phyloP scores from a whole-genome alignment of 345 rosid species.

The Acer yangbiense region DNA sequence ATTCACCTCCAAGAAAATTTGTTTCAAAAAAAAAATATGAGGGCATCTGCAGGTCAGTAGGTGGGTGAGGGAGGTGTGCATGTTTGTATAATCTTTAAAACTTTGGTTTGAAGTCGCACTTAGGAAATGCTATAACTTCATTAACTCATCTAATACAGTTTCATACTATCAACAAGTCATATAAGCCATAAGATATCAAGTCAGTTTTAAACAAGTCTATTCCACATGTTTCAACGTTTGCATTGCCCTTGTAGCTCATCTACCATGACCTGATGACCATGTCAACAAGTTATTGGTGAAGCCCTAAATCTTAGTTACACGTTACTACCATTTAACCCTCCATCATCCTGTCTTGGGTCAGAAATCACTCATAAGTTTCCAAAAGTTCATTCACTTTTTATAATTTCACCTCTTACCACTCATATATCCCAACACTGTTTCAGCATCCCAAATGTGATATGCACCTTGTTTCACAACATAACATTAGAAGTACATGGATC shows the following conservation, averaged over 20 bases:
- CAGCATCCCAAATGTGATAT: not conserved
- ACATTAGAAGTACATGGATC: not conserved
- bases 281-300: not conserved
- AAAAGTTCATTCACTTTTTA: not conserved
- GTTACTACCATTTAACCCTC: not conserved
- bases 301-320: not conserved
- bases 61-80: not conserved
- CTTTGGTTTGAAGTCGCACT: not conserved
- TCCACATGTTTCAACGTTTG: not conserved
- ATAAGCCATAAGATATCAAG: not conserved
- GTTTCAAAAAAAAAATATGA: too few species aligned
- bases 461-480: not conserved
- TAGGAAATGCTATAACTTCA: not conserved
- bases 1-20: too few species aligned
- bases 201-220: too few species aligned
- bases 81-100: not conserved
- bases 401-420: not conserved
- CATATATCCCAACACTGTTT: not conserved
- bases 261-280: not conserved
- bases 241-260: not conserved
- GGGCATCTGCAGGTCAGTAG: too few species aligned
- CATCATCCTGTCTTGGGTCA: not conserved
- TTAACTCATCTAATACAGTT: not conserved
- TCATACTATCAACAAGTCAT: not conserved
- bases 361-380: not conserved